phyloP scores from a whole-genome alignment of 2,329 filamentous ascomycete species.

The Aspergillus sergii region DNA sequence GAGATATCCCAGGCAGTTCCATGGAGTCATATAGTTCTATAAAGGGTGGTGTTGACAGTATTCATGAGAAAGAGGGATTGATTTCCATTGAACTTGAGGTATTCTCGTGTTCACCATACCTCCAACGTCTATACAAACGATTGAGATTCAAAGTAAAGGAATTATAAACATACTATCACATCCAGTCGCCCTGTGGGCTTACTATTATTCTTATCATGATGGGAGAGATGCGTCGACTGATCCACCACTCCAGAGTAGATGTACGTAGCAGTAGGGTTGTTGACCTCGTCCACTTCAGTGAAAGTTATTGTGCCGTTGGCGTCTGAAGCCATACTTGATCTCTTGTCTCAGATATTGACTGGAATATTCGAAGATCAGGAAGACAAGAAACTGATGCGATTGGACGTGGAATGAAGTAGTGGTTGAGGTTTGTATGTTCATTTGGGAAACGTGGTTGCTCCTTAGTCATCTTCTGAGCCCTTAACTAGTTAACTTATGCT shows the following conservation, averaged over 20 bases:
- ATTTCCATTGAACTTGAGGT: not conserved
- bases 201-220: constrained; percentile 1
- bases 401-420: not conserved
- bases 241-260: constrained; percentile 42
- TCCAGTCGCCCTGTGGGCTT: constrained; percentile 46
- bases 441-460: not conserved
- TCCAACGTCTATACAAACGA: not conserved
- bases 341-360: not conserved
- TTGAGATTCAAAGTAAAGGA: not conserved
- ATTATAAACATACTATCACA: constrained; percentile 36
- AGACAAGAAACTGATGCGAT: not conserved
- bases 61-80: not conserved
- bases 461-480: not conserved
- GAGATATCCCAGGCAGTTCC: not conserved
- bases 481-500: not conserved
- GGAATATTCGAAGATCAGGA: not conserved
- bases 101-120: not conserved
- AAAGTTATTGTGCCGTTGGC: constrained; percentile 26
- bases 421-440: not conserved
- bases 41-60: not conserved
- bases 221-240: not conserved
- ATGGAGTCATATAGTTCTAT: not conserved
- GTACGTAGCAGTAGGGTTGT: constrained; percentile 53
- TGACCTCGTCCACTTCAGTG: constrained; percentile 52
- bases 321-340: constrained; percentile 17